Conservation (phyloP, 2,329 filamentous ascomycete genomes). For the Verticillium longisporum region DNA sequence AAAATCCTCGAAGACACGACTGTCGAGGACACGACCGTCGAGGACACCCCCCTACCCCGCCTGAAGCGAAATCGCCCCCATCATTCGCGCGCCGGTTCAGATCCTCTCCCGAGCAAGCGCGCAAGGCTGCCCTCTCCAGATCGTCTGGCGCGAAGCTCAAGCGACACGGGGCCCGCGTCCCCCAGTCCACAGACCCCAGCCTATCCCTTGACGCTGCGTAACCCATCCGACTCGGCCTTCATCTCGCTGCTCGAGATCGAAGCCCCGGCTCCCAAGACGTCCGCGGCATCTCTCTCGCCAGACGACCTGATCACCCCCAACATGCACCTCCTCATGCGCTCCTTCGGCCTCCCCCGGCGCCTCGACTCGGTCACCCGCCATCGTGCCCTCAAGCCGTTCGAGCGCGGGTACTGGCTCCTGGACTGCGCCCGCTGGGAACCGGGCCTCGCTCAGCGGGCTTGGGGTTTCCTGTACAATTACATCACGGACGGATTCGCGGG, state of each 20-base stretch:
- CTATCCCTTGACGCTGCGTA: neutral
- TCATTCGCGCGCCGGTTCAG: conserved; percentile 19
- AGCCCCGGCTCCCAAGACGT: conserved; percentile 37
- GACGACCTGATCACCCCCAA: conserved; percentile 48
- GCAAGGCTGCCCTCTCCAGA: neutral
- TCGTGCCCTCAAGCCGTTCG: conserved; percentile 47
- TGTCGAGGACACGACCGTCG: neutral
- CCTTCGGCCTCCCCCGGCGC: conserved; percentile 42
- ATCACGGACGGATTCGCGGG: conserved; percentile 53
- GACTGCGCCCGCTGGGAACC: conserved; percentile 48
- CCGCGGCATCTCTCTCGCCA: conserved; percentile 27
- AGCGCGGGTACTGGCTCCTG: conserved; percentile 75
- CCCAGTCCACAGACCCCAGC: neutral
- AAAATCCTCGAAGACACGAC: neutral
- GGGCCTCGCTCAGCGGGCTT: conserved; percentile 44
- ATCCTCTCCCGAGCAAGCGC: conserved; percentile 21
- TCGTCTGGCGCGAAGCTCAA: conserved; percentile 19
- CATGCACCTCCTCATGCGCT: conserved; percentile 43
- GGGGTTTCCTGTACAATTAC: conserved; percentile 55
- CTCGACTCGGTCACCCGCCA: conserved; percentile 38
- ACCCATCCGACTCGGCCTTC: neutral
- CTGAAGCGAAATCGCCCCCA: conserved; percentile 10
- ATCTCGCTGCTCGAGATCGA: conserved; percentile 35
- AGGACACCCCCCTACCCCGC: neutral
- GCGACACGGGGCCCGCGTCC: conserved; percentile 16